Evolutionary conservation across 2,329 filamentous ascomycete species (phyloP), one percentile per base, ranked within the genome.

Genomic region (Fusarium torulosum): DNA sequence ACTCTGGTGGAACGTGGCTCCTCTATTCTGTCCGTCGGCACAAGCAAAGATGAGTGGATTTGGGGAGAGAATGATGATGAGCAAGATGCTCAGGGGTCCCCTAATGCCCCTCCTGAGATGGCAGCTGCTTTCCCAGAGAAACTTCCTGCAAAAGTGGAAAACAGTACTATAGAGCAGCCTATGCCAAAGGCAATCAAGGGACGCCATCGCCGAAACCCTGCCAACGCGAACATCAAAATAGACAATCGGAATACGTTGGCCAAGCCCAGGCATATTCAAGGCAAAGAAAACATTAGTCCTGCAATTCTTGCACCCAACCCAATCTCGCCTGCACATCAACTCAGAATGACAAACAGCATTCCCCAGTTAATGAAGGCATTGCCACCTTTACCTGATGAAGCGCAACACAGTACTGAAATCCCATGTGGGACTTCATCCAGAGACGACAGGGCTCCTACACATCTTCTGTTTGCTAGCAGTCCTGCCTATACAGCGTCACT

Each of bases 291-390:
- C 23, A 55, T 55, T 10, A 57, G 68, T 13, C 72, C 75, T 29
- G 72, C 77, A 14, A 79, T 84, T 35, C 64, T 84, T 33, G 80
- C 81, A 6, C 83, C 83, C n/a, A 79, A 82, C 44, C 83, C 83
- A 15, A 81, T 85, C 5, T 86, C 83, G 17, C 81, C 83, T 33
- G 77, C 75, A 33, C 77, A 78, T 27, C 77, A 81, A 63, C 76
- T 84, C 19, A 81, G 78, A 51, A 75, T 83, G 38, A 83, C 82
- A 58, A 83, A 82, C 63, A 85, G 82, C 63, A 82, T 84, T 51
- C 82, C 84, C 8, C 80, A 80, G 40, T 74, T 86, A 15, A 86
- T 86, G 83, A 86, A 86, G 70, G 80, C 81, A 21, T 67, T 86
- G 41, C 84, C 84, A 15, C 77, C 81, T 15, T 66, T 85, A 9